These are phyloP conservation scores for Paraglomus brasilianum DNA, from an alignment of 192 early-diverging fungal genomes.

Conservation along the genomic window DNA sequence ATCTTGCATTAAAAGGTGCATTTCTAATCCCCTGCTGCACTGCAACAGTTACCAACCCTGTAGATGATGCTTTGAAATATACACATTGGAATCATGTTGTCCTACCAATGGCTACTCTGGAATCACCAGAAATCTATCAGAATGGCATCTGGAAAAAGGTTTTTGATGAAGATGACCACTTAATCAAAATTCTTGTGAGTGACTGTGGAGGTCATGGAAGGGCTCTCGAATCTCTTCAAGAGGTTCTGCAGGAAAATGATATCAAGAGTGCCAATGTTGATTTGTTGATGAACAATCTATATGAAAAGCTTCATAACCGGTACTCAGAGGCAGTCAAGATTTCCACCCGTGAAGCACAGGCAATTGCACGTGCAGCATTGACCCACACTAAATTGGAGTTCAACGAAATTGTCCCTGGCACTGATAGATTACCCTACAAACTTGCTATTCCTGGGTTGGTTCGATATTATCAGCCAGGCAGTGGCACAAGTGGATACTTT, in stretches of 20 bases:
- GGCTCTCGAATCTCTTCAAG: constrained; percentile 34
- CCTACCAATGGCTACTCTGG: constrained; percentile 35
- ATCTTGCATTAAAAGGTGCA: constrained; percentile 26
- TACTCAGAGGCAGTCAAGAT: constrained; percentile 30
- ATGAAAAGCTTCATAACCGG: constrained; percentile 16
- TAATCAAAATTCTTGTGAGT: constrained; percentile 36
- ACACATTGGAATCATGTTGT: constrained; percentile 31
- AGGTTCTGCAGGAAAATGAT: not conserved
- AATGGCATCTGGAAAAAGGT: constrained; percentile 15
- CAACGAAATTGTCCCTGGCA: constrained; percentile 31
- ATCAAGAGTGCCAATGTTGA: constrained; percentile 28
- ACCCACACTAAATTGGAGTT: constrained; percentile 15
- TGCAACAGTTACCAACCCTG: constrained; percentile 29
- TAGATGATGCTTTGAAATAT: constrained; percentile 28
- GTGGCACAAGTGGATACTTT: constrained; percentile 26
- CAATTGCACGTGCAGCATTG: constrained; percentile 33
- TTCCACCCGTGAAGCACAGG: constrained; percentile 9
- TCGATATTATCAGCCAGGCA: constrained; percentile 13
- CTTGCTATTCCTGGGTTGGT: constrained; percentile 34
- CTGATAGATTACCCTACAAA: constrained; percentile 26
- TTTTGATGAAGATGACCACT: constrained; percentile 33
- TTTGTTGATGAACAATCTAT: constrained; percentile 28
- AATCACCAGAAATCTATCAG: constrained; percentile 29
- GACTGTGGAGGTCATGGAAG: constrained; percentile 44
- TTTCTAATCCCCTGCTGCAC: constrained; percentile 36